Conservation (phyloP, 495 filamentous ascomycete species). For the Bacidia gigantensis region DNA sequence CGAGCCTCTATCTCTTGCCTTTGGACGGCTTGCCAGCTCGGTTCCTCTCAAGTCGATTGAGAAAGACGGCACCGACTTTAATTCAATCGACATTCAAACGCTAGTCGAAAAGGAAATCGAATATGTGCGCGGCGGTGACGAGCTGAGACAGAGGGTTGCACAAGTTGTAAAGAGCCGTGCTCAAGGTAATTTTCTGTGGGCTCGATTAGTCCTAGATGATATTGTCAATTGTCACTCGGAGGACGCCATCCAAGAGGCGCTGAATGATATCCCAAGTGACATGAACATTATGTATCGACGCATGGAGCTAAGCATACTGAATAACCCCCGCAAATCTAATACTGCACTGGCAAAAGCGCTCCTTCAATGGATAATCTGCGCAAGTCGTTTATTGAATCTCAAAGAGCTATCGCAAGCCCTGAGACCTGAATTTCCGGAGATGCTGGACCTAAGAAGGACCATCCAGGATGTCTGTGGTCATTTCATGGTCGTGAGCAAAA, state of each 20-base stretch:
- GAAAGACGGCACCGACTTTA: constrained; percentile 6
- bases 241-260: constrained; percentile 18
- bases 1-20: constrained; percentile 3
- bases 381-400: constrained; percentile 19
- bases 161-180: constrained; percentile 21
- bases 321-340: constrained; percentile 10
- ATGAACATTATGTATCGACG: constrained; percentile 26
- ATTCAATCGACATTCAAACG: neutral
- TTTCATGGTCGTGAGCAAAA: constrained; percentile 22
- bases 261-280: constrained; percentile 25
- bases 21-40: constrained; percentile 9
- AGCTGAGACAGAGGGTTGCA: constrained; percentile 11
- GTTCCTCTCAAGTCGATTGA: neutral
- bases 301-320: constrained; percentile 15
- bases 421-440: constrained; percentile 19
- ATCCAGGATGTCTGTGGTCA: constrained; percentile 27
- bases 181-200: constrained; percentile 27
- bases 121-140: constrained; percentile 8
- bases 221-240: constrained; percentile 18
- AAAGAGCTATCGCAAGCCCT: constrained; percentile 24
- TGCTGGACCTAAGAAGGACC: constrained; percentile 19
- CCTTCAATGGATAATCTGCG: constrained; percentile 23
- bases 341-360: constrained; percentile 19
- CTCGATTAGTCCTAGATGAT: constrained; percentile 22
- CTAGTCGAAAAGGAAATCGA: constrained; percentile 13